phyloP scores from a whole-genome alignment of 306 rosid genomes.

The Sechiopsis laciniata region DNA sequence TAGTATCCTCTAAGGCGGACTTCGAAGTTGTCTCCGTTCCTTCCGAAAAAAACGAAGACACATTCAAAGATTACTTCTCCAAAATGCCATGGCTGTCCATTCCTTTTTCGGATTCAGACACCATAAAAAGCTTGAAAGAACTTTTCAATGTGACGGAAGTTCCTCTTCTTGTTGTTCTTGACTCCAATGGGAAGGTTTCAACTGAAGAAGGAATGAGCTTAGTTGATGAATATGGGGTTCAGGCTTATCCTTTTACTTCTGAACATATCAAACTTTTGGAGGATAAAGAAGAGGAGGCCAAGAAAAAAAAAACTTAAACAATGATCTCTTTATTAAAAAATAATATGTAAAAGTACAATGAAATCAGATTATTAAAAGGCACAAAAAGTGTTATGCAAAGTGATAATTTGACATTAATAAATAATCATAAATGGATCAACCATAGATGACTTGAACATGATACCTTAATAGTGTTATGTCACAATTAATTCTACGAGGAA shows the following conservation, averaged over 20 bases:
- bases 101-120: slow-evolving; percentile 55
- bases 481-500: too few species aligned
- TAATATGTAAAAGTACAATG: too few species aligned
- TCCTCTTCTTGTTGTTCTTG: slow-evolving; percentile 27
- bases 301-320: too few species aligned
- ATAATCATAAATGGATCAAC: too few species aligned
- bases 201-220: background rate
- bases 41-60: slow-evolving; percentile 46
- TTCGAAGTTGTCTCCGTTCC: slow-evolving; percentile 53
- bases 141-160: slow-evolving; percentile 42
- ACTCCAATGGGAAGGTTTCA: slow-evolving; percentile 1
- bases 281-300: too few species aligned
- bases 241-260: slow-evolving; percentile 45
- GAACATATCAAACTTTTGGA: slow-evolving; percentile 40
- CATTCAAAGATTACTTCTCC: slow-evolving; percentile 53
- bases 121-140: slow-evolving; percentile 34
- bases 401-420: too few species aligned
- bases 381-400: too few species aligned
- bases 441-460: too few species aligned
- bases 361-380: too few species aligned
- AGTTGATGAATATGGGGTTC: background rate
- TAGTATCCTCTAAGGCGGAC: slow-evolving; percentile 36
- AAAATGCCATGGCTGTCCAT: slow-evolving; percentile 75
- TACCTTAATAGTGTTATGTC: too few species aligned
- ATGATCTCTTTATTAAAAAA: too few species aligned